These are phyloP conservation scores for Styphnolobium japonicum DNA, from an alignment of 306 rosid species.

Conservation along the genomic window DNA sequence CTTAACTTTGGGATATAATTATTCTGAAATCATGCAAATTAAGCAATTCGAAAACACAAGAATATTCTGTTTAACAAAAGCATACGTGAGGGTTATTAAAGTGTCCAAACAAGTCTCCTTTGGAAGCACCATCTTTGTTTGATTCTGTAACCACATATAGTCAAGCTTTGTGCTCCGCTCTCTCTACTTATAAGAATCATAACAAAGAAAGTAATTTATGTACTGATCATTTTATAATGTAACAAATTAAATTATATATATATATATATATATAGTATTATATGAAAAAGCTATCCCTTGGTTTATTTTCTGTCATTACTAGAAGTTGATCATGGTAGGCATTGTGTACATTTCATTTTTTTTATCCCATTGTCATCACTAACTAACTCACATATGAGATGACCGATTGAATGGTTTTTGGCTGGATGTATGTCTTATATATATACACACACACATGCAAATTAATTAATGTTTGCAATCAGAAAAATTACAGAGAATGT, in stretches of 20 bases:
- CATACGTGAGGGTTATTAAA: neutral
- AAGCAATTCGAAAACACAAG: neutral
- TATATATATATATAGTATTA: neutral
- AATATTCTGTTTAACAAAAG: neutral
- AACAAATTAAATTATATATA: neutral
- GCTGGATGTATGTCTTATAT: neutral
- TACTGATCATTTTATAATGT: neutral
- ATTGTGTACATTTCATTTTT: neutral
- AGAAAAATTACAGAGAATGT: no score
- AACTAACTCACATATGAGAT: neutral
- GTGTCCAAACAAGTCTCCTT: slow-evolving; percentile 17
- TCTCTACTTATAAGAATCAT: neutral
- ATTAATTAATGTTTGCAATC: no score
- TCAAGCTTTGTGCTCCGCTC: neutral
- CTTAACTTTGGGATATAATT: neutral
- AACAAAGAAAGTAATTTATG: neutral
- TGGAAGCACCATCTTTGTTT: slow-evolving; percentile 22
- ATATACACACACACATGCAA: no score
- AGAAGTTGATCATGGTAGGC: neutral
- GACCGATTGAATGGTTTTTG: neutral
- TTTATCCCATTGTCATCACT: neutral
- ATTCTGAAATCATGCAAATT: neutral
- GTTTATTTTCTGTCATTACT: neutral
- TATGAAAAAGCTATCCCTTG: neutral
- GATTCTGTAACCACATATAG: slow-evolving; percentile 27